Base-by-base conservation (phyloP, 805 yeast species). In the Schwanniomyces occidentalis region DNA sequence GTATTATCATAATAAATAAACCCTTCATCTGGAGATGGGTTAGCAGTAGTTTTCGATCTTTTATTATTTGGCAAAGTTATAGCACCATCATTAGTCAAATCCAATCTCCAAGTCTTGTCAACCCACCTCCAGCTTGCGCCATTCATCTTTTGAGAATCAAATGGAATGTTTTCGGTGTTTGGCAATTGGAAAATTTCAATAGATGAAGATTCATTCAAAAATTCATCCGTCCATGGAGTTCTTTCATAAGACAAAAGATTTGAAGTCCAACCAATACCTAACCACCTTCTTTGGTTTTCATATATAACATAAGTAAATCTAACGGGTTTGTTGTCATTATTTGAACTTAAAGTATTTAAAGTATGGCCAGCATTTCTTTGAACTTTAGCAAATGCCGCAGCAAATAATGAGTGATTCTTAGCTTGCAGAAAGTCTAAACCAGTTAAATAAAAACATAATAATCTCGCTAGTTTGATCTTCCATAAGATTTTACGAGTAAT, bases 261-360 rank as follows among this genome's bases (percentile, higher is more conserved):
- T 10, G 95, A 72, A 0, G 98, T 91, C 99, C 99, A 91, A 8
- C 99, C 99, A 49, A 91, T 86, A 9, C 97, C 98, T 24, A 91
- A 71, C 99, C 99, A 91, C 51, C 95, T 80, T 54, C 99, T 79
- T 65, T 91, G 98, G 58, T 91, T 91, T 58, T 91, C 99, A 59
- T 82, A 90, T 8, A 93, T 69, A 2, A 88, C 97, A 60, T 87
- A 91, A 4, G 97, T 90, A 60, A 90, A 93, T 37, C 90, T 65
- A 19, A 87, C 89, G 2, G 80, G 78, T 34, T 67, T 61, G 48
- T 53, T 57, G 19, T 46, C 34, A 27, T 38, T 49, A 13, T 22
- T 34, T n/a, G 37, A 18, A 27, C 36, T 38, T 20, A 40, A 37
- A 8, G 58, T 46, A 22, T 46, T 52, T 29, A 49, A 45, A 13